phyloP scores from a whole-genome alignment of 306 rosid species.

The Quillaja saponaria region DNA sequence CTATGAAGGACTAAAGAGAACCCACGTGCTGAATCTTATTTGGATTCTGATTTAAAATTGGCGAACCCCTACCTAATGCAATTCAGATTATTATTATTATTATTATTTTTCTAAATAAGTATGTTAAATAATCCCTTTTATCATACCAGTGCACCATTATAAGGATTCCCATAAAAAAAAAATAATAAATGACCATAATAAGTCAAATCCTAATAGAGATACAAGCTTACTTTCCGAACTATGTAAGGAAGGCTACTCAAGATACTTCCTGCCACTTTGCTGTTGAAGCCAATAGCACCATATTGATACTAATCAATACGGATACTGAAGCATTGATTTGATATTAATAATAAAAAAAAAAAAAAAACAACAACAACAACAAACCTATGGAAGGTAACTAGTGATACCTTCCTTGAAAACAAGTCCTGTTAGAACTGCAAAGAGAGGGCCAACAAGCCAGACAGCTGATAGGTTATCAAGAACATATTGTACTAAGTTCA shows the following conservation, averaged over 20 bases:
- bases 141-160: too few relatives aligned
- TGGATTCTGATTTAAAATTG: neutral
- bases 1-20: slow-evolving; percentile 10
- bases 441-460: slow-evolving; percentile 92
- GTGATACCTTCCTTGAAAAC: slow-evolving; percentile 88
- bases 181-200: too few relatives aligned
- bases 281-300: too few relatives aligned
- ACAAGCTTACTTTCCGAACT: slow-evolving; percentile 17
- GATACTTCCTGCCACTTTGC: too few relatives aligned
- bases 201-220: too few relatives aligned
- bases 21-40: neutral
- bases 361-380: too few relatives aligned
- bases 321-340: neutral
- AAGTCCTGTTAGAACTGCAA: slow-evolving; percentile 83
- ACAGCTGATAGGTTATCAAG: slow-evolving; percentile 55
- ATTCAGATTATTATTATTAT: too few relatives aligned
- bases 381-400: slow-evolving; percentile 4
- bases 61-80: slow-evolving; percentile 6
- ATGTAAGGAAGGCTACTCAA: slow-evolving; percentile 7
- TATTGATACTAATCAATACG: neutral
- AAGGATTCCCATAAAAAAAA: too few relatives aligned
- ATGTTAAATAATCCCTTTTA: too few relatives aligned
- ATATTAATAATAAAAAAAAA: neutral
- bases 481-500: slow-evolving; percentile 56
- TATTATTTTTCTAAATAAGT: too few relatives aligned